Base-by-base conservation (phyloP, 768 basidiomycete genomes). In the Fomitopsis serialis region DNA sequence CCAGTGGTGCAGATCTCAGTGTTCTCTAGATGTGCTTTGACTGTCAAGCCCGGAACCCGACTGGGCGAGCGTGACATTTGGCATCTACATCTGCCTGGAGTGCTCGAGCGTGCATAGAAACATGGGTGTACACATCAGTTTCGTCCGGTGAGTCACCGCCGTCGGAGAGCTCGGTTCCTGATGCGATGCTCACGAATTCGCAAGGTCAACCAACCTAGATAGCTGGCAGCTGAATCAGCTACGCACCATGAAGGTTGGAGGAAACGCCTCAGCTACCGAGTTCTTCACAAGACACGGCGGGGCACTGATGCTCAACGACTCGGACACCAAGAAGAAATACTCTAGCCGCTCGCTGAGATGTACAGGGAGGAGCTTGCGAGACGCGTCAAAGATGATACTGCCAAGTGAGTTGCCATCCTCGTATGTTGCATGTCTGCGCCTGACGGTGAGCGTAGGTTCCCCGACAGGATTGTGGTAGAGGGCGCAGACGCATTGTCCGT, bases 11-110 rank as follows among this genome's bases (percentile, higher is more conserved):
- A 34, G 8, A 53, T 50, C 32, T 37, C 45, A 29, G 21, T 42
- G 43, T 1, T 15, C 6, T 29, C 46, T 66, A 92, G 89, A 76
- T 79, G 66, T 98, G 96, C 72, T 97, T 97, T 63, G 96, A 98
- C 69, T 98, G 96, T 68, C 80, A 81, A 63, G 94, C 95, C 45
- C 87, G 93, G 63, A 97, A 97, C 72, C 96, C 96, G 44, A 97
- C 94, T 98, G 96, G 97, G 86, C 94, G 3, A 94, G 92, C 57
- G 92, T 97, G 21, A 95, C 93, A 0, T 99, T 89, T 66, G 96
- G 92, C 32, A 85, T 98, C 13, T 98, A 98, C 71, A 94, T 99
- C 65, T 99, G 97, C 66, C 75, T 98, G 29, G 95, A 99, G 54
- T 99, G 97, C 76, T 98, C 96, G 4, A 89, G 88, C 59, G 74